phyloP scores from a whole-genome alignment of 139 green algal genomes.

The Chlorella sorokiniana region DNA sequence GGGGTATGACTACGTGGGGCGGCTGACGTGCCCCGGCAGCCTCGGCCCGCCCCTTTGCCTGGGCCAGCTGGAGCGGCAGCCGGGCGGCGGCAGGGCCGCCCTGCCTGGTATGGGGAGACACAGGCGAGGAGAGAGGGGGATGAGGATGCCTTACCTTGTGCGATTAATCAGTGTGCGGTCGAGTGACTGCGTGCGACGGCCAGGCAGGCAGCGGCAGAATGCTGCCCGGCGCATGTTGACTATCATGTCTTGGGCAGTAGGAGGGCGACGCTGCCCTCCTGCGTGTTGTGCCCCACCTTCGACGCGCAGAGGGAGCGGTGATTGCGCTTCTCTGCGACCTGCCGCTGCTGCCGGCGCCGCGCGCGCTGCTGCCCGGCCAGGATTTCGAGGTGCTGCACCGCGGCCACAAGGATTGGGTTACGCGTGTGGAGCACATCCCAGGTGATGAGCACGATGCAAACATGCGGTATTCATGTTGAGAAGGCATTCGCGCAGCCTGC shows the following conservation, averaged over 20 bases:
- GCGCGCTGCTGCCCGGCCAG: constrained; percentile 37
- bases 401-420: constrained; percentile 85
- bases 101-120: constrained; percentile 23
- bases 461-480: too few species aligned
- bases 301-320: constrained; percentile 4
- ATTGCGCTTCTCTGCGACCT: constrained; percentile 17
- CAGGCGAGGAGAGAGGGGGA: background rate
- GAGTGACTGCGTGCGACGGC: too few species aligned
- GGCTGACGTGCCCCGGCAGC: constrained; percentile 50
- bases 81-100: background rate
- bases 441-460: background rate
- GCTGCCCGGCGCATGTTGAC: too few species aligned
- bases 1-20: constrained; percentile 67
- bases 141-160: background rate
- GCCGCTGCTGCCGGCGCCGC: constrained; percentile 11
- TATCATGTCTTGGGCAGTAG: too few species aligned
- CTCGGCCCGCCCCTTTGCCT: constrained; percentile 76
- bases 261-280: background rate
- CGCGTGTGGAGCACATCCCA: constrained; percentile 51
- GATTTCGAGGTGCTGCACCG: constrained; percentile 75
- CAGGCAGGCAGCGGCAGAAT: too few species aligned
- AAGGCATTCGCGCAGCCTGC: too few species aligned
- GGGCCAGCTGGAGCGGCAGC: constrained; percentile 22
- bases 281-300: background rate
- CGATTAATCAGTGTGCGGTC: too few species aligned